A percentile compares a stretch with the other conserved stretches of the same genome.
Evolutionary conservation across 768 basidiomycete genomes (phyloP).

Genomic region (Suillus placidus): DNA sequence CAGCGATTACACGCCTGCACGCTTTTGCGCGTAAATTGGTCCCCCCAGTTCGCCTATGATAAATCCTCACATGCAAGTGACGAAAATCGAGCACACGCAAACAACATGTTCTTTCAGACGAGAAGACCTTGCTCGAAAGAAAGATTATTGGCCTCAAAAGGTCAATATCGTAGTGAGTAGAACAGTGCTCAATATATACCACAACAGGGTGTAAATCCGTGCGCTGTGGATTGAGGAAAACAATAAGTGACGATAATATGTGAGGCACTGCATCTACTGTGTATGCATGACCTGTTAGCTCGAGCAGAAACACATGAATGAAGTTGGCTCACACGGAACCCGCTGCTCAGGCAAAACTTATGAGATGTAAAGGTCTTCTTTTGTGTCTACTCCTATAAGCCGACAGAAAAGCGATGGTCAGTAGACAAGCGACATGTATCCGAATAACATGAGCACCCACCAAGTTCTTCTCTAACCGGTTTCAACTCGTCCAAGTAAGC

Average conservation of each 20-base stretch:
- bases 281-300: conserved; percentile 1
- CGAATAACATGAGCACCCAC: conserved; percentile 45
- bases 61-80: background rate
- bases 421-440: background rate
- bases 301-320: conserved; percentile 1
- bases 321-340: conserved; percentile 1
- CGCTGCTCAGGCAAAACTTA: conserved; percentile 30
- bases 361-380: conserved; percentile 64
- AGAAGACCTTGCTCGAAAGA: background rate
- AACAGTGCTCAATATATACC: conserved; percentile 3
- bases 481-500: conserved; percentile 92
- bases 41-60: background rate
- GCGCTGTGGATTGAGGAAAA: conserved; percentile 23
- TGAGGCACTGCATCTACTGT: conserved; percentile 30
- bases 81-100: background rate
- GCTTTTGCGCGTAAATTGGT: background rate
- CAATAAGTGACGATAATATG: conserved; percentile 23
- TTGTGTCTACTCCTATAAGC: conserved; percentile 55
- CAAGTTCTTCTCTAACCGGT: conserved; percentile 87
- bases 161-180: background rate
- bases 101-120: background rate
- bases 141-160: background rate
- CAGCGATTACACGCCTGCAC: background rate
- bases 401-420: conserved; percentile 5
- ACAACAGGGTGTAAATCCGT: conserved; percentile 4